These are phyloP conservation scores for Talaromyces sp. DNA, from an alignment of 2,329 filamentous ascomycete genomes.

Conservation along the genomic window DNA sequence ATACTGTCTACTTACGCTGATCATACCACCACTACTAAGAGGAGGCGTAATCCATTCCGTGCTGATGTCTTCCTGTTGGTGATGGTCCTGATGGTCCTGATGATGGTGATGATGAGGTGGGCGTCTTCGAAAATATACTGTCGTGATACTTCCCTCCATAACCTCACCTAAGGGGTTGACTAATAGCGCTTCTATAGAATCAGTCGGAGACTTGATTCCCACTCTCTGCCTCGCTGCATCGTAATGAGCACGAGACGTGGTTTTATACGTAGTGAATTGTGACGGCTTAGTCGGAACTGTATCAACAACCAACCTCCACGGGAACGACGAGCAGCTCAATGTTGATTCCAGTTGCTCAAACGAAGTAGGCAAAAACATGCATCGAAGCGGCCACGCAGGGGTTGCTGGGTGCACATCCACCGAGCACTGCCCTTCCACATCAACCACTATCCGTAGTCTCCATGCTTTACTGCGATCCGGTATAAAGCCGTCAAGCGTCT, in stretches of 20 bases:
- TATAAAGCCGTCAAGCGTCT: constrained; percentile 28
- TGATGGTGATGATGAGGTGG: background rate
- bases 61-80: background rate
- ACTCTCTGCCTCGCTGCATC: constrained; percentile 61
- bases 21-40: constrained; percentile 71
- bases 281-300: constrained; percentile 46
- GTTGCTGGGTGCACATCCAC: constrained; percentile 30
- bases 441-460: constrained; percentile 35
- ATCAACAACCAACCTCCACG: constrained; percentile 53
- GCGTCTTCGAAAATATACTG: constrained; percentile 66
- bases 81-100: background rate
- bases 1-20: constrained; percentile 77
- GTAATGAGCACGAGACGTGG: constrained; percentile 68
- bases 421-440: constrained; percentile 25
- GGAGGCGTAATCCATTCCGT: constrained; percentile 72
- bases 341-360: background rate
- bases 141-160: constrained; percentile 83
- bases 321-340: constrained; percentile 12
- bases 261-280: constrained; percentile 81
- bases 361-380: constrained; percentile 24
- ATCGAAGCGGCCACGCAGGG: constrained; percentile 22
- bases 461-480: constrained; percentile 31
- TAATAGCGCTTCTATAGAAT: constrained; percentile 67
- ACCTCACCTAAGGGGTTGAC: constrained; percentile 61
- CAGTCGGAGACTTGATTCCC: constrained; percentile 43